Evolutionary conservation across 2,329 filamentous ascomycete species (phyloP).

Genomic region (Ascocoryne sarcoides): DNA sequence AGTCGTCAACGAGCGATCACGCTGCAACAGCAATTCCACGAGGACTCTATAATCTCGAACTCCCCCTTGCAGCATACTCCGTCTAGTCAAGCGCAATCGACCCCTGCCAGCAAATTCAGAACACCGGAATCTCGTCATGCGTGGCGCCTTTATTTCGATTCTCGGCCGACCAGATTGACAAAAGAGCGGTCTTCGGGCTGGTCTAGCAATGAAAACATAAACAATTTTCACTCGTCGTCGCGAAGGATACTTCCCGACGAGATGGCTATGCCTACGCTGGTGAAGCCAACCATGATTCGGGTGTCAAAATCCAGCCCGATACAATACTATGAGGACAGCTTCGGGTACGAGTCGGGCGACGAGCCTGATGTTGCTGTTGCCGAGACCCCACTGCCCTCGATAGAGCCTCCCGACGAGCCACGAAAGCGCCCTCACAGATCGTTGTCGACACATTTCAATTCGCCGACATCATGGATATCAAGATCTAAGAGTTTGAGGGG

Average conservation of each 20-base stretch:
- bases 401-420: constrained; percentile 29
- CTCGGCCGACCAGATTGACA: constrained; percentile 24
- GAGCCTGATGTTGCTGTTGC: constrained; percentile 9
- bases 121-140: constrained; percentile 15
- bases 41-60: constrained; percentile 17
- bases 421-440: constrained; percentile 43
- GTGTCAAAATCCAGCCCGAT: constrained; percentile 6
- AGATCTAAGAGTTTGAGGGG: constrained; percentile 48
- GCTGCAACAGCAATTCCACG: constrained; percentile 42
- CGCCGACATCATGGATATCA: constrained; percentile 47
- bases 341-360: constrained; percentile 19
- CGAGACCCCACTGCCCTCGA: constrained; percentile 17
- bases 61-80: constrained; percentile 11
- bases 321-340: constrained; percentile 18
- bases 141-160: constrained; percentile 28
- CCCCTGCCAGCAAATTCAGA: constrained; percentile 13
- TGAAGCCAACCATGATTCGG: constrained; percentile 26
- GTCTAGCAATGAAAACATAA: constrained; percentile 19
- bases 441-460: constrained; percentile 51
- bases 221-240: constrained; percentile 21
- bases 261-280: constrained; percentile 20
- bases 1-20: constrained; percentile 71
- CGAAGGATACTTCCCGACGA: constrained; percentile 25
- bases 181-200: constrained; percentile 23
- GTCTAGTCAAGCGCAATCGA: constrained; percentile 10